phyloP scores from a whole-genome alignment of 2,329 filamentous ascomycete genomes.

The Phyllosticta paracitricarpa region DNA sequence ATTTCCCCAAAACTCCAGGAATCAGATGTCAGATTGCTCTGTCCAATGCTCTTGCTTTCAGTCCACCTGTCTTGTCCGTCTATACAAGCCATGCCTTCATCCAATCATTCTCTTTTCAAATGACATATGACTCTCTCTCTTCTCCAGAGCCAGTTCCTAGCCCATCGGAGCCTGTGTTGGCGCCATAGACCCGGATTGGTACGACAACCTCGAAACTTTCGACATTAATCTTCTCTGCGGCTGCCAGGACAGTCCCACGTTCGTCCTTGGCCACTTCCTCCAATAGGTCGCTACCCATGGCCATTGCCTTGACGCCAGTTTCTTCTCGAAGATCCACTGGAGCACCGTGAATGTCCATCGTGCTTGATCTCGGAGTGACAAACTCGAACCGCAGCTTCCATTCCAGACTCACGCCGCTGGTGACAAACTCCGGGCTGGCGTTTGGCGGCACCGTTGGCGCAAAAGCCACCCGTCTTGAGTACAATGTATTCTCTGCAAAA shows the following conservation, averaged over 20 bases:
- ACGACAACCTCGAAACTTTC: constrained; percentile 89
- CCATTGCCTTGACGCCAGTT: constrained; percentile 17
- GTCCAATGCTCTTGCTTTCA: background rate
- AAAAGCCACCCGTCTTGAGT: constrained; percentile 69
- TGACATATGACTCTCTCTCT: constrained; percentile 23
- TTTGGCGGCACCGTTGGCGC: constrained; percentile 70
- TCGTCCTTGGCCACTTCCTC: constrained; percentile 75
- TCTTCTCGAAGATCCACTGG: constrained; percentile 17
- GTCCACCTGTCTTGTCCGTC: background rate
- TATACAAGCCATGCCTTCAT: background rate
- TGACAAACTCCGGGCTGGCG: constrained; percentile 86
- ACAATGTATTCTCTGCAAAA: constrained; percentile 68
- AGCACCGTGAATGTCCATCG: constrained; percentile 13
- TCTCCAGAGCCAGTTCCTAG: constrained; percentile 7
- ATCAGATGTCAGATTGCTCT: background rate
- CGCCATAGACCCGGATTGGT: constrained; percentile 68
- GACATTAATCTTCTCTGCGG: constrained; percentile 66
- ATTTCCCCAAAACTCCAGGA: background rate
- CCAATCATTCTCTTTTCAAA: constrained; percentile 15
- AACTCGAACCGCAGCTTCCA: constrained; percentile 92
- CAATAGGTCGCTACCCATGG: constrained; percentile 39
- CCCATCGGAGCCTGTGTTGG: constrained; percentile 34
- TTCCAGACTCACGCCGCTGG: constrained; percentile 73
- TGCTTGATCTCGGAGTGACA: constrained; percentile 55
- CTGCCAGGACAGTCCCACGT: constrained; percentile 65